A percentile compares a stretch with the other conserved stretches of the same genome.
phyloP scores from a whole-genome alignment of 1,284 basidiomycete species.

The Fomes fomentarius region DNA sequence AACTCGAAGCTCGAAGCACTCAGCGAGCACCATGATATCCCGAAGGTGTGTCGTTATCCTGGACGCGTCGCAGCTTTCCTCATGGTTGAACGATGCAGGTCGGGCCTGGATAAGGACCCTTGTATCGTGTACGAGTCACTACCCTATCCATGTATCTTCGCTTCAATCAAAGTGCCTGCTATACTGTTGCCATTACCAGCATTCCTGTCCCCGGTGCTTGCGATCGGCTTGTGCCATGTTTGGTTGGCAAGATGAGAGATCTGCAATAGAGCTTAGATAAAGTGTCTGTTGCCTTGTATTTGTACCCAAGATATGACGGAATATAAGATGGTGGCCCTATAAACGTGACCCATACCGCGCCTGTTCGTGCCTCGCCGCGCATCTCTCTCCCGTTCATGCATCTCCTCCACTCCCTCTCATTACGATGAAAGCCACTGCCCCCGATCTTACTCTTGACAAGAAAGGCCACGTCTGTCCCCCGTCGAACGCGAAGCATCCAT shows the following conservation, averaged over 20 bases:
- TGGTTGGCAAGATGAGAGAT: constrained; percentile 1
- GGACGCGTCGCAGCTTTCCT: constrained; percentile 1
- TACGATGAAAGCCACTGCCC: constrained; percentile 32
- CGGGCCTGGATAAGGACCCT: constrained; percentile 68
- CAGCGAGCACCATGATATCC: constrained; percentile 93
- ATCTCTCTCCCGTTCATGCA: constrained; percentile 35
- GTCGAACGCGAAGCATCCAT: constrained; percentile 70
- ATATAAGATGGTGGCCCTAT: constrained; percentile 31
- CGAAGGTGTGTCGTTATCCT: constrained; percentile 64
- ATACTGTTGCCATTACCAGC: neutral
- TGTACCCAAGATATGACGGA: constrained; percentile 36
- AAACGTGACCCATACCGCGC: constrained; percentile 33
- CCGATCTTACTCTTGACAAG: constrained; percentile 40
- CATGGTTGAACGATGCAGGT: constrained; percentile 46
- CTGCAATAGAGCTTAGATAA: constrained; percentile 18
- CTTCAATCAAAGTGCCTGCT: constrained; percentile 1
- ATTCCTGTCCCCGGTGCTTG: neutral
- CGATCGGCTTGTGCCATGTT: constrained; percentile 2
- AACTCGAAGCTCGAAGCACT: constrained; percentile 89
- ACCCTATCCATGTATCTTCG: constrained; percentile 11
- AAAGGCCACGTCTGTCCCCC: constrained; percentile 77
- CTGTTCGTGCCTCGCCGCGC: constrained; percentile 25
- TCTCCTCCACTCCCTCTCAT: constrained; percentile 28
- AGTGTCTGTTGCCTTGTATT: constrained; percentile 37
- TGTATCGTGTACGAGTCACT: constrained; percentile 23